These are phyloP conservation scores for Penicillium sclerotigenum DNA, from an alignment of 2,329 filamentous ascomycete species.

Conservation along the genomic window DNA sequence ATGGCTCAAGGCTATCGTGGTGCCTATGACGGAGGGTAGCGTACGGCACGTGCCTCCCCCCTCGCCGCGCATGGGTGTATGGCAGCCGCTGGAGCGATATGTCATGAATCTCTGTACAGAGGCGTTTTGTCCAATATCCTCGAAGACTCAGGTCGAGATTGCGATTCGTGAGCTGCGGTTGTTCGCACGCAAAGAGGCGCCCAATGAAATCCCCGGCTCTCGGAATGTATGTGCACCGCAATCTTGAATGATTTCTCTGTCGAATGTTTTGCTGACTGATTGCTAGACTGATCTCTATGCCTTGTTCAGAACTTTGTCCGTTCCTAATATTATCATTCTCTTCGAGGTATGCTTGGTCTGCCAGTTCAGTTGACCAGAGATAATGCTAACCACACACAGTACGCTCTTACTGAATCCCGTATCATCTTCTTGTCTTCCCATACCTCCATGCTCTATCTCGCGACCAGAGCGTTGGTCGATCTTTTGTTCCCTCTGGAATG, in stretches of 20 bases:
- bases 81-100: conserved; percentile 95
- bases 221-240: conserved; percentile 54
- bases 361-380: background rate
- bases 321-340: conserved; percentile 86
- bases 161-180: conserved; percentile 83
- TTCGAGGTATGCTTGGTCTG: conserved; percentile 59
- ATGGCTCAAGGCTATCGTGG: conserved; percentile 89
- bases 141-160: conserved; percentile 93
- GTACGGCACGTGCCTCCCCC: conserved; percentile 79
- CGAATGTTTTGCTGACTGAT: conserved; percentile 10
- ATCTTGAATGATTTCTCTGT: background rate
- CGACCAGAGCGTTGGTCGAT: conserved; percentile 79
- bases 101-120: conserved; percentile 96
- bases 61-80: conserved; percentile 85
- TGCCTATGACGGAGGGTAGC: conserved; percentile 89
- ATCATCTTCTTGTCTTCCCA: conserved; percentile 96
- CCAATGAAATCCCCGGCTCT: conserved; percentile 88
- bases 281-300: conserved; percentile 77
- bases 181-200: conserved; percentile 87
- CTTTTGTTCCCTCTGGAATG: conserved; percentile 88
- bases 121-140: conserved; percentile 85
- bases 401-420: conserved; percentile 84
- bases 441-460: conserved; percentile 91
- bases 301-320: conserved; percentile 81
- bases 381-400: conserved; percentile 41